A percentile compares a stretch with the other conserved stretches of the same genome.
Conservation (phyloP, 140 eudicot genomes). For the Bidens hawaiensis region DNA sequence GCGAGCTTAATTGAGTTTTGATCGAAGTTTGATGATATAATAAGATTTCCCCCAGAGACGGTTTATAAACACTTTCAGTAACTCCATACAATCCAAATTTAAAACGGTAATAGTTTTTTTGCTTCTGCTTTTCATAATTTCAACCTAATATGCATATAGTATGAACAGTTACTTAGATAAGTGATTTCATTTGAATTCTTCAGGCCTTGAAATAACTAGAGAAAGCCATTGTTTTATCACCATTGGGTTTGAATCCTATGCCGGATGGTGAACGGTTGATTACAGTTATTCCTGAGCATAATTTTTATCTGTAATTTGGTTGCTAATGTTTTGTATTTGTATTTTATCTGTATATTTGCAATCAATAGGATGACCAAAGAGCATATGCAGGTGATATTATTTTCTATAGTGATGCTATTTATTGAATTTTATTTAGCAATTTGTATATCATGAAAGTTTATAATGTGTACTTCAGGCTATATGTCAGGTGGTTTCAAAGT, state of each 20-base stretch:
- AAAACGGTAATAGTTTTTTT: slow-evolving; percentile 47
- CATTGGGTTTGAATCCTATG: slow-evolving; percentile 85
- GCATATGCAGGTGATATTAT: slow-evolving; percentile 65
- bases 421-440: neutral
- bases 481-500: slow-evolving; percentile 81
- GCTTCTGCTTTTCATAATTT: neutral
- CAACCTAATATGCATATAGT: neutral
- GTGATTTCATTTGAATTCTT: slow-evolving; percentile 8
- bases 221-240: slow-evolving; percentile 81
- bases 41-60: no score
- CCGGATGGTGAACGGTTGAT: slow-evolving; percentile 60
- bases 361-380: slow-evolving; percentile 82
- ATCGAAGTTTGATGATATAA: no score
- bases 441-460: neutral
- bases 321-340: slow-evolving; percentile 1
- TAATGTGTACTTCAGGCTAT: slow-evolving; percentile 53
- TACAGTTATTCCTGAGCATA: slow-evolving; percentile 43
- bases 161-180: neutral
- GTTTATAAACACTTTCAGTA: slow-evolving; percentile 72
- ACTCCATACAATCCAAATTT: slow-evolving; percentile 78
- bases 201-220: slow-evolving; percentile 87
- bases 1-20: no score
- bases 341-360: slow-evolving; percentile 7
- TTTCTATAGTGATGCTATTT: neutral
- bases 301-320: slow-evolving; percentile 5